These are phyloP conservation scores for Leptographium radiaticola DNA, from an alignment of 2,329 filamentous ascomycete genomes.

Conservation along the genomic window DNA sequence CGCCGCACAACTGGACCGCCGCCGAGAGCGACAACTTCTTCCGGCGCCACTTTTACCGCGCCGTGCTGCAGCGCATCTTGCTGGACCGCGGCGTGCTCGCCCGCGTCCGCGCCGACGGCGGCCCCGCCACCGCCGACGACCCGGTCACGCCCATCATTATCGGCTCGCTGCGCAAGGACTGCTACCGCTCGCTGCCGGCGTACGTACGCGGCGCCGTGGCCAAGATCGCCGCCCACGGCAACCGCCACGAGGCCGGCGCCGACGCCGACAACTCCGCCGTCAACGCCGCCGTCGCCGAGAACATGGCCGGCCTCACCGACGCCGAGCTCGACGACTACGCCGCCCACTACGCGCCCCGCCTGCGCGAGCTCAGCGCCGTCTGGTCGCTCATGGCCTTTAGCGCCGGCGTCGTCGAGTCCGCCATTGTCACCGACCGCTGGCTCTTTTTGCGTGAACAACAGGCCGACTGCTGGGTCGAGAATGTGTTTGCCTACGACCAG, in stretches of 20 bases:
- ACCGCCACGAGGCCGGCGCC: slow-evolving; percentile 18
- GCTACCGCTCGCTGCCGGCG: slow-evolving; percentile 58
- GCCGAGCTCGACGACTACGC: slow-evolving; percentile 65
- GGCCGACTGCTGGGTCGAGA: slow-evolving; percentile 76
- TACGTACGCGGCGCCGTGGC: slow-evolving; percentile 72
- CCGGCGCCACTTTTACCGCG: slow-evolving; percentile 82
- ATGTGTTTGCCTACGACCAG: slow-evolving; percentile 75
- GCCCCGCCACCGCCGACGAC: slow-evolving; percentile 33
- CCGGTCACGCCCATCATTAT: slow-evolving; percentile 68
- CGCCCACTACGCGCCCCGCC: slow-evolving; percentile 43
- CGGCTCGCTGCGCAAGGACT: slow-evolving; percentile 68
- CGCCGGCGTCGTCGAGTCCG: slow-evolving; percentile 73
- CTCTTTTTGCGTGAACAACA: slow-evolving; percentile 68
- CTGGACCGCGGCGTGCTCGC: slow-evolving; percentile 69
- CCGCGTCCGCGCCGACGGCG: slow-evolving; percentile 32
- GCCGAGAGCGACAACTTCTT: slow-evolving; percentile 80
- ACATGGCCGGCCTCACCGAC: slow-evolving; percentile 56
- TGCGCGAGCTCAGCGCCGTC: slow-evolving; percentile 71
- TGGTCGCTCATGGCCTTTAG: slow-evolving; percentile 97
- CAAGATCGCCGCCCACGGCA: slow-evolving; percentile 41
- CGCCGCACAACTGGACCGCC: slow-evolving; percentile 79
- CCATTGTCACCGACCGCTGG: slow-evolving; percentile 87
- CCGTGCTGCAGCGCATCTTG: slow-evolving; percentile 83
- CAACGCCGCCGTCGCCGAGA: slow-evolving; percentile 43
- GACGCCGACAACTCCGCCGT: slow-evolving; percentile 3